Evolutionary conservation across 768 basidiomycete species (phyloP), one percentile per base, ranked within the genome.

Genomic region (Tylopilus vinaceipallidus): DNA sequence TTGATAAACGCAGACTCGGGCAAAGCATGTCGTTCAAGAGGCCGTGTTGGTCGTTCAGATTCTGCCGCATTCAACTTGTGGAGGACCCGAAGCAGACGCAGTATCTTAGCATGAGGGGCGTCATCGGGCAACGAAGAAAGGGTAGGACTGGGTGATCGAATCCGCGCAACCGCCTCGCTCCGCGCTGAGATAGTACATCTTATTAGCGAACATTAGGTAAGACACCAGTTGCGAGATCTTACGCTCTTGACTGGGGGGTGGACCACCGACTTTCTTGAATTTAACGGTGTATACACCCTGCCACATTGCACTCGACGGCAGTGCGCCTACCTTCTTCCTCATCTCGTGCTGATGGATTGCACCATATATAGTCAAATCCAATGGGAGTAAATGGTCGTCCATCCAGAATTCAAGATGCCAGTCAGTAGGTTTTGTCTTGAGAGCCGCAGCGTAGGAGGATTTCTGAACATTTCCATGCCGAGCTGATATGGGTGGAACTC

Each of bases 371-470:
- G 97, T 99, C 47, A 95, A 75, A 65, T 95, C 90, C 50, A 95
- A 69, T 0, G 89, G 87, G 16, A 98, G 72, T 19, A 81, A 70
- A 39, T 91, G 85, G 52, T 93, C 94, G 62, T 91, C 91, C 83
- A 98, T 88, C 9, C 81, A 88, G 70, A 99, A 98, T 68, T 97
- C 88, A 44, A 98, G 82, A 66, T 99, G 95, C 92, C 93, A 99
- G 62, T 98, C 95, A 14, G 81, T 83, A 4, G 95, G 94, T 62
- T 92, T 93, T 0, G 92, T 75, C 71, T 93, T 97, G 49, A 98
- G 77, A 12, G 95, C 95, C 4, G 93, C 87, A 26, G 97, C 97
- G 66, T 99, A 99, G 2, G 97, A 98, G 0, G 79, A 74, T 55
- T 78, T 73, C 37, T 63, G 60, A 17, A 62, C 53, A 32, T 72